Percentiles rank a stretch among this genome's conserved stretches.
Conservation (phyloP, 2,329 filamentous ascomycete species). For the Arthrinium puccinioides region DNA sequence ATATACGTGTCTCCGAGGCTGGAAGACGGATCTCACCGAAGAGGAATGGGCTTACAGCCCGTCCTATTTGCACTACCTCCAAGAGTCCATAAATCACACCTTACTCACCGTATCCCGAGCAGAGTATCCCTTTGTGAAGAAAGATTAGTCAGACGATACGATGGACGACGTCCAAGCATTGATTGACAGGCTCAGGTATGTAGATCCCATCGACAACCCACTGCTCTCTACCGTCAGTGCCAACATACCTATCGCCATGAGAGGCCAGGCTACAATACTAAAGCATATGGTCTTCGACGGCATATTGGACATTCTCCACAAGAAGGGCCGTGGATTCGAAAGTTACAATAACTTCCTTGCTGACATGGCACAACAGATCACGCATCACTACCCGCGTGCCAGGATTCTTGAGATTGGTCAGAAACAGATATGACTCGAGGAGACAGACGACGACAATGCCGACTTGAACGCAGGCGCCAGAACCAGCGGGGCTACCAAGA, state of each 20-base stretch:
- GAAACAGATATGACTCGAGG: too few relatives aligned
- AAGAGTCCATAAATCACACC: neutral
- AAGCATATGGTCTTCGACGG: conserved; percentile 12
- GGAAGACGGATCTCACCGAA: too few relatives aligned
- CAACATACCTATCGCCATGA: conserved; percentile 20
- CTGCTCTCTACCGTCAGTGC: conserved; percentile 20
- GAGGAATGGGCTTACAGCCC: too few relatives aligned
- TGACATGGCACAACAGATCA: conserved; percentile 24
- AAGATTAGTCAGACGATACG: conserved; percentile 7
- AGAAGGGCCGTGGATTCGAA: conserved; percentile 22
- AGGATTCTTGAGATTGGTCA: conserved; percentile 31
- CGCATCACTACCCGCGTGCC: conserved; percentile 27
- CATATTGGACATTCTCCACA: conserved; percentile 18
- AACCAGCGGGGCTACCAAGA: conserved; percentile 31
- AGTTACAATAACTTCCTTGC: conserved; percentile 12
- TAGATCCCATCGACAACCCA: conserved; percentile 10
- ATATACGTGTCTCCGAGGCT: too few relatives aligned
- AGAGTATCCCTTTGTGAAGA: neutral
- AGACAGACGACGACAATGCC: too few relatives aligned
- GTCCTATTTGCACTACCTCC: neutral
- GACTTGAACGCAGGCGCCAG: too few relatives aligned
- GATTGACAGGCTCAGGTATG: conserved; percentile 1
- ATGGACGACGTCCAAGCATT: conserved; percentile 6
- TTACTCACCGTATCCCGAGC: neutral
- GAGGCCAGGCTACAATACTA: conserved; percentile 21